phyloP scores from a whole-genome alignment of 2,329 filamentous ascomycete species.

The Cladosporium austrohemisphaericum region DNA sequence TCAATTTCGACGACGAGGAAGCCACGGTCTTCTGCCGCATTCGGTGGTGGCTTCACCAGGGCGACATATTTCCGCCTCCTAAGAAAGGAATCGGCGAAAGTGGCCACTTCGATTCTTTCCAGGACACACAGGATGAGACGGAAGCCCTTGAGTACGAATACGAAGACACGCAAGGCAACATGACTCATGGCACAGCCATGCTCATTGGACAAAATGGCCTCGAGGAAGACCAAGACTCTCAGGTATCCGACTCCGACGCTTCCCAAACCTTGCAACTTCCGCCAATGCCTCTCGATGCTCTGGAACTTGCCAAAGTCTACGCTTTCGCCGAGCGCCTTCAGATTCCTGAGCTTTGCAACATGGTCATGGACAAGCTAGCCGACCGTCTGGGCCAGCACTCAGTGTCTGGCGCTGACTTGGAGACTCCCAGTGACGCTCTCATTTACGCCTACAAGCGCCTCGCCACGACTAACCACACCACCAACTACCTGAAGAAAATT shows the following conservation, averaged over 20 bases:
- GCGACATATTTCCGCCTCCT: too few species aligned
- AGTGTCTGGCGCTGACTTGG: too few species aligned
- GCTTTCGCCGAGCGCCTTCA: not conserved
- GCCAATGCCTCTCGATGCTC: not conserved
- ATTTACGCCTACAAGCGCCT: slow-evolving; percentile 5
- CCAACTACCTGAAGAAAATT: not conserved
- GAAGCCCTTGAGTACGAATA: too few species aligned
- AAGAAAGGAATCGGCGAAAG: too few species aligned
- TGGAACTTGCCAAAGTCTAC: slow-evolving; percentile 4
- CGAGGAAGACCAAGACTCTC: not conserved
- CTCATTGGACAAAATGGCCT: not conserved
- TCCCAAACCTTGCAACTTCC: too few species aligned
- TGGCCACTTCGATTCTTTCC: too few species aligned
- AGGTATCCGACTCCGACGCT: too few species aligned
- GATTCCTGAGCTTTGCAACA: not conserved
- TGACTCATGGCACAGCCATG: too few species aligned
- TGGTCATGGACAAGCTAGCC: not conserved
- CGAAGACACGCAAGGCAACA: too few species aligned
- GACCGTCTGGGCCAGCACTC: not conserved
- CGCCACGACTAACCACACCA: not conserved
- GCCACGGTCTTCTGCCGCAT: not conserved
- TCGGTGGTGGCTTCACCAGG: not conserved
- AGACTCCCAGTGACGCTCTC: not conserved
- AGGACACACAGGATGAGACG: too few species aligned
- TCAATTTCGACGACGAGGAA: not conserved